These are phyloP conservation scores for Stagonosporopsis chrysanthemi DNA, from an alignment of 2,329 filamentous ascomycete species.

Conservation along the genomic window DNA sequence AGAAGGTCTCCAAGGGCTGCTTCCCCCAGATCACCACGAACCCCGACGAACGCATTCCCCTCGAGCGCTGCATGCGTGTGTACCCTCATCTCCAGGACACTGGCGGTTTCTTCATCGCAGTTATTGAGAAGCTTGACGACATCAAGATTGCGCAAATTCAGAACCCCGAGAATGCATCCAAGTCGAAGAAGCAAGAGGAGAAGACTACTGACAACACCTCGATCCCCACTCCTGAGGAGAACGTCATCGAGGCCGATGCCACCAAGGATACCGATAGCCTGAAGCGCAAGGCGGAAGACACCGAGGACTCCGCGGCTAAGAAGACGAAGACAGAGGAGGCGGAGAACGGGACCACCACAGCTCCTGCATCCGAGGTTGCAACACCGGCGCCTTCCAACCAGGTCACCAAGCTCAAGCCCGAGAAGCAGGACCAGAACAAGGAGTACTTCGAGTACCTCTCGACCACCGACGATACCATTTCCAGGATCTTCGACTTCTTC, in stretches of 20 bases:
- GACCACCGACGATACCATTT: slow-evolving; percentile 75
- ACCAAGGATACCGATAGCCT: slow-evolving; percentile 30
- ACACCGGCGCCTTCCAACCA: slow-evolving; percentile 21
- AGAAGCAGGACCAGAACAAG: slow-evolving; percentile 65
- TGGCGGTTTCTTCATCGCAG: slow-evolving; percentile 96
- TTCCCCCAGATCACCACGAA: slow-evolving; percentile 72
- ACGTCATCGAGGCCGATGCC: slow-evolving; percentile 33
- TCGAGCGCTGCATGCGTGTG: slow-evolving; percentile 90
- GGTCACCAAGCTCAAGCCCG: slow-evolving; percentile 49
- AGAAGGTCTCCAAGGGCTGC: slow-evolving; percentile 75
- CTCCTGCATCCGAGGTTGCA: slow-evolving; percentile 23
- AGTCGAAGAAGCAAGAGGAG: slow-evolving; percentile 32
- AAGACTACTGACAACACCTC: slow-evolving; percentile 30
- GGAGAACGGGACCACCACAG: slow-evolving; percentile 26
- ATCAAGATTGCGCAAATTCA: slow-evolving; percentile 44
- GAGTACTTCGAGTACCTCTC: slow-evolving; percentile 94
- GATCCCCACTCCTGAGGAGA: slow-evolving; percentile 35
- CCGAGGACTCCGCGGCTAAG: slow-evolving; percentile 41
- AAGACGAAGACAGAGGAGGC: slow-evolving; percentile 43
- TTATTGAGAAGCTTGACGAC: slow-evolving; percentile 89
- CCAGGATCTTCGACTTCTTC: slow-evolving; percentile 84
- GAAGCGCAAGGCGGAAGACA: slow-evolving; percentile 54
- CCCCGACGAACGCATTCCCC: slow-evolving; percentile 68
- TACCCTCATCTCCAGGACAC: slow-evolving; percentile 97
- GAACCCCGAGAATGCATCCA: slow-evolving; percentile 37